A percentile compares a stretch with the other conserved stretches of the same genome.
These are phyloP conservation scores for Scutellaria barbata DNA, from an alignment of 257 asterid species.

Conservation along the genomic window DNA sequence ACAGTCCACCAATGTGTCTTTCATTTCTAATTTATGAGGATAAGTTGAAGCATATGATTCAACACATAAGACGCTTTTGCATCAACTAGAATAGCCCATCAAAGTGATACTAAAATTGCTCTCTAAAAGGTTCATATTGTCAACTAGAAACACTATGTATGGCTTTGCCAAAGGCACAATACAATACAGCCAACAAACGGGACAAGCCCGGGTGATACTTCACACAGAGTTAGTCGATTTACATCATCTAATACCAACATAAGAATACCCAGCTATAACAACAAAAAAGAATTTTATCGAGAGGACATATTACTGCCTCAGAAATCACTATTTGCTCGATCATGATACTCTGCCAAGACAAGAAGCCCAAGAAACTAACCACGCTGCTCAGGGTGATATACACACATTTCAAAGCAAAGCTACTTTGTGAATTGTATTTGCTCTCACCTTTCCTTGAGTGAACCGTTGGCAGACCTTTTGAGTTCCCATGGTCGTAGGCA, in stretches of 20 bases:
- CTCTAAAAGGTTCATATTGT: conserved; percentile 8
- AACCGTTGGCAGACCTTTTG: conserved; percentile 56
- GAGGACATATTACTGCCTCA: conserved; percentile 22
- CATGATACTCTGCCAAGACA: background rate
- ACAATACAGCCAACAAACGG: conserved; percentile 22
- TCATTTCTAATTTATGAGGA: background rate
- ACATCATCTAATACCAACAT: conserved; percentile 32
- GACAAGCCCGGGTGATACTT: conserved; percentile 21
- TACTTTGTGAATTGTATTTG: background rate
- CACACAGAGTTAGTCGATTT: conserved; percentile 26
- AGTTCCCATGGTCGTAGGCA: conserved; percentile 73
- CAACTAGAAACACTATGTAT: conserved; percentile 10
- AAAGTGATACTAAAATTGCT: conserved; percentile 13
- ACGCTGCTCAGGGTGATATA: conserved; percentile 1
- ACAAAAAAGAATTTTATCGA: conserved; percentile 33
- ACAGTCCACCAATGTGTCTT: background rate
- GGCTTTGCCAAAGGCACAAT: conserved; percentile 7
- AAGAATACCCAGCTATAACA: conserved; percentile 35
- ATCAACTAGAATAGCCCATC: conserved; percentile 14
- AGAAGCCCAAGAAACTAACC: background rate
- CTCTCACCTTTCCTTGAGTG: conserved; percentile 58
- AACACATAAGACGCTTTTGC: background rate
- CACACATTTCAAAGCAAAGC: conserved; percentile 16
- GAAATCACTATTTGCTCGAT: conserved; percentile 27
- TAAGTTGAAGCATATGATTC: background rate